Evolutionary conservation across 2,329 filamentous ascomycete genomes (phyloP), one percentile per base, ranked within the genome.

Genomic region (Penicillium freii): DNA sequence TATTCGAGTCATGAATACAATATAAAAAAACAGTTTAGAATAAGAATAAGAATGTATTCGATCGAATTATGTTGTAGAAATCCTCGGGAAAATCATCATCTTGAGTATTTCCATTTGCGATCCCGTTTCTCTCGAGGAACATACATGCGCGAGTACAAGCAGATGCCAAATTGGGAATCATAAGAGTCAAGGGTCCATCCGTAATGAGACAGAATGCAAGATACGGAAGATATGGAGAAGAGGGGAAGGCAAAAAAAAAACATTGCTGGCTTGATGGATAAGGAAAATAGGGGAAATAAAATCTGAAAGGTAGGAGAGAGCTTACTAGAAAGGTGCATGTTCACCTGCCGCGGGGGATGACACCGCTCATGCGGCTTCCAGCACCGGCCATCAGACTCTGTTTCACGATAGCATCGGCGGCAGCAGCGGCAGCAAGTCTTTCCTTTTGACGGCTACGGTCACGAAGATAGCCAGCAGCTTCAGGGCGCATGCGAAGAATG

Each of bases 381-480:
- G 73, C 79, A 38, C 82, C 82, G 31, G 83, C 80, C 71, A 85
- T 83, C 57, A 96, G 84, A 77, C 93, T 97, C 78, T 97, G 92
- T 72, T 89, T 86, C 53, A 99, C 93, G 76, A 99, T 99, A 75
- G 92, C 86, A 69, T 96, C 92, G 4, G 94, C 94, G 0, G 93
- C 93, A 19, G 92, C 91, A 6, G 91, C 88, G 1, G 93, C 92
- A 5, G 91, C 91, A 70, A 97, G 85, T 63, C 94, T 84, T 78
- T 97, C 94, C 80, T 96, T 96, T 73, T 99, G 94, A 62, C 94
- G 84, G 71, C 91, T 92, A 42, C 94, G 82, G 74, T 97, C 93
- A 69, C 90, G 91, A 59, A 99, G 81, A 75, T 99, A 99, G 34
- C 84, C 80, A 48, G 87, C 84, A 3, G 94, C 94, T 77, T 97